These are phyloP conservation scores for Amaranthus tricolor DNA, from an alignment of 179 eudicot species.

Conservation along the genomic window DNA sequence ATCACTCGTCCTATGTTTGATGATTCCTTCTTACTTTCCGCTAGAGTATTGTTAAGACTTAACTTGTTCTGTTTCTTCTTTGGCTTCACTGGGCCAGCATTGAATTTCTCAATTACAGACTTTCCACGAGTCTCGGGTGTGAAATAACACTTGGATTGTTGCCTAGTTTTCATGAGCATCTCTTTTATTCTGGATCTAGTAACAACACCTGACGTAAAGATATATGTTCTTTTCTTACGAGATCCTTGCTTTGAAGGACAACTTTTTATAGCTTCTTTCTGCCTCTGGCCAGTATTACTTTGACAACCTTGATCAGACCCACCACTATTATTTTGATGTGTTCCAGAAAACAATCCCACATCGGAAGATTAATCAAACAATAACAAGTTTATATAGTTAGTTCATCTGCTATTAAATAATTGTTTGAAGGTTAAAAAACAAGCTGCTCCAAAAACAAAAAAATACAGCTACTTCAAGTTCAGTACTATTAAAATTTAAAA, in stretches of 20 bases:
- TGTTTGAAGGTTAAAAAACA: too few relatives aligned
- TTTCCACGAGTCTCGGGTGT: constrained; percentile 31
- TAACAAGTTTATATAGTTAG: too few relatives aligned
- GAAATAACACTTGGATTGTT: constrained; percentile 19
- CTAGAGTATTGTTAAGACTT: constrained; percentile 16
- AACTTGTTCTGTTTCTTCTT: constrained; percentile 25
- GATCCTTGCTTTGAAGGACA: constrained; percentile 21
- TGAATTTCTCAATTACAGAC: constrained; percentile 18
- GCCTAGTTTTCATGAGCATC: constrained; percentile 8
- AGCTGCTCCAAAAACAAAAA: too few relatives aligned
- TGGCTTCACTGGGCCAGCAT: constrained; percentile 19
- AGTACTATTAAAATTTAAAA: too few relatives aligned
- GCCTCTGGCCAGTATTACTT: constrained; percentile 10
- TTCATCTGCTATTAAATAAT: too few relatives aligned
- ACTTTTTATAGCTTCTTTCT: constrained; percentile 24
- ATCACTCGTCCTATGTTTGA: constrained; percentile 17
- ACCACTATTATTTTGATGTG: constrained; percentile 16
- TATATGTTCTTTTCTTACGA: constrained; percentile 25
- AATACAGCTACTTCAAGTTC: too few relatives aligned
- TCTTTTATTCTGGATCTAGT: constrained; percentile 38
- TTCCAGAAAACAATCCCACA: too few relatives aligned
- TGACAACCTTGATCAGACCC: constrained; percentile 26
- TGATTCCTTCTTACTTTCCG: constrained; percentile 21
- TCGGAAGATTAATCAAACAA: too few relatives aligned
- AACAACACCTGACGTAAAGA: constrained; percentile 29